Percentiles rank a stretch among this genome's conserved stretches.
These are phyloP conservation scores for Vanilla planifolia DNA, from an alignment of 106 monocot species.

Conservation along the genomic window DNA sequence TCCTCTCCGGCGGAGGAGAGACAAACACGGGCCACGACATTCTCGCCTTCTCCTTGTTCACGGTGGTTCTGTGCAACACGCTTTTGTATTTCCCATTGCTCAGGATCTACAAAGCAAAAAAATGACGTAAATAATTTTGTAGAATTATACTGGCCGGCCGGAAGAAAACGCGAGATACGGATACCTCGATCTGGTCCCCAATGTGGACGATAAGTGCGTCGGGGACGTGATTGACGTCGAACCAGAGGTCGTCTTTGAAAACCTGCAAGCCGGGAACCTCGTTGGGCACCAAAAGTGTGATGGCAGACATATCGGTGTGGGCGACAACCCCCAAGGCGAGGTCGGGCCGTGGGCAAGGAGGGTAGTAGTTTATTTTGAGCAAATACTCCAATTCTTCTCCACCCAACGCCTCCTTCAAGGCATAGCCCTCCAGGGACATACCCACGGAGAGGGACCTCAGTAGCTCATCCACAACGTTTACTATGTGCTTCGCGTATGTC, in stretches of 20 bases:
- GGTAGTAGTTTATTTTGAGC: constrained; percentile 86
- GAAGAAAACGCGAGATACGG: too few species aligned
- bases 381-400: constrained; percentile 53
- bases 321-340: constrained; percentile 61
- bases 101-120: constrained; percentile 34
- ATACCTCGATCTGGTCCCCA: constrained; percentile 82
- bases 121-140: too few species aligned
- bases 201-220: constrained; percentile 70
- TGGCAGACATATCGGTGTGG: constrained; percentile 71
- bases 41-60: constrained; percentile 54
- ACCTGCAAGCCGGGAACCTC: constrained; percentile 84
- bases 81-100: constrained; percentile 90
- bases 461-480: constrained; percentile 31
- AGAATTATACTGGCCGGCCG: too few species aligned
- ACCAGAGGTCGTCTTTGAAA: constrained; percentile 67
- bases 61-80: constrained; percentile 65
- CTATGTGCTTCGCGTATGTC: constrained; percentile 38
- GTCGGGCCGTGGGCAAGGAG: constrained; percentile 71
- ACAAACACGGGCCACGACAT: constrained; percentile 87
- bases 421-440: constrained; percentile 33
- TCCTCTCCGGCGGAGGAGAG: constrained; percentile 48
- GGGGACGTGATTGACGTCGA: constrained; percentile 47
- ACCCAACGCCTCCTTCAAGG: constrained; percentile 37
- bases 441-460: constrained; percentile 42
- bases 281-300: constrained; percentile 78